phyloP scores from a whole-genome alignment of 1,284 basidiomycete species.

The Somion occarium region DNA sequence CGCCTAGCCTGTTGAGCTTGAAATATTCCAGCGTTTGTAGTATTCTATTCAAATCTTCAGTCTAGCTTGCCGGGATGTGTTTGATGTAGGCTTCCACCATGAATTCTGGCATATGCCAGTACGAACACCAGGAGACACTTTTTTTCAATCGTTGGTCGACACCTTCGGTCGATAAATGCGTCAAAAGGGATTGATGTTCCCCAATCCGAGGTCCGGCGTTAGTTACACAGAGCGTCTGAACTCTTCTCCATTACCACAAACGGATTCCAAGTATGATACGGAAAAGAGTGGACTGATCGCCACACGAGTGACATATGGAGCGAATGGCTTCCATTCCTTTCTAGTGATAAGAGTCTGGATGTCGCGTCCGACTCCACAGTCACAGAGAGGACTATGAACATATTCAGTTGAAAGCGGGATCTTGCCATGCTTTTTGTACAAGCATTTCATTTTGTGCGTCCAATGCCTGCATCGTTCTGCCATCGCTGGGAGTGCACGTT shows the following conservation, averaged over 20 bases:
- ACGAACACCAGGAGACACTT: too few species aligned
- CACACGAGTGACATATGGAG: slow-evolving; percentile 38
- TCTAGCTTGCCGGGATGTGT: too few species aligned
- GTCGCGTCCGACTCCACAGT: slow-evolving; percentile 42
- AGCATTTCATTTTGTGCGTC: slow-evolving; percentile 41
- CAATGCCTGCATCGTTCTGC: slow-evolving; percentile 50
- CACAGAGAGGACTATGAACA: slow-evolving; percentile 36
- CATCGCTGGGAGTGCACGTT: slow-evolving; percentile 39
- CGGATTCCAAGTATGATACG: slow-evolving; percentile 37
- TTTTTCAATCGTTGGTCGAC: too few species aligned
- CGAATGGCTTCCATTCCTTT: slow-evolving; percentile 29
- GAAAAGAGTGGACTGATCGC: slow-evolving; percentile 46
- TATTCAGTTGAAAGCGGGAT: slow-evolving; percentile 30
- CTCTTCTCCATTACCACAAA: too few species aligned
- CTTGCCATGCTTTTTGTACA: slow-evolving; percentile 29
- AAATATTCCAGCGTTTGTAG: too few species aligned
- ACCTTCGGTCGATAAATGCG: too few species aligned
- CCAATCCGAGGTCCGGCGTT: too few species aligned
- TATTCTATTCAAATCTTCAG: too few species aligned
- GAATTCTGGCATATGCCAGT: too few species aligned
- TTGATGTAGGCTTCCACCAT: too few species aligned
- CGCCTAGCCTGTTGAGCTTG: background rate
- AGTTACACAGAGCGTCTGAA: too few species aligned
- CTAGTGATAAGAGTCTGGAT: slow-evolving; percentile 26
- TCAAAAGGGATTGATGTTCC: too few species aligned